Conservation (phyloP, 345 rosid species). For the Erucastrum elatum region DNA sequence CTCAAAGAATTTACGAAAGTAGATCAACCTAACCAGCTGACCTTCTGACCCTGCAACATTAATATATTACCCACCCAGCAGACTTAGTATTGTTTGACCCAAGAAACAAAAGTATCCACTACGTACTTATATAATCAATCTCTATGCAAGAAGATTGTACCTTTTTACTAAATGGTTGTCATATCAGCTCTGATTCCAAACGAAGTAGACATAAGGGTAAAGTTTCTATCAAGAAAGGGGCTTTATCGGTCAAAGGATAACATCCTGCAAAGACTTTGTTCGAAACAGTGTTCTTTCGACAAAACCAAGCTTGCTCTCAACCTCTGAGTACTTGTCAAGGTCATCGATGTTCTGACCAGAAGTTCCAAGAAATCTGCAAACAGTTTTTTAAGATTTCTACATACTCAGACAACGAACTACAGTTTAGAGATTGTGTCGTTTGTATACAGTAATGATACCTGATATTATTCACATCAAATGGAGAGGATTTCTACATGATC, state of each 20-base stretch:
- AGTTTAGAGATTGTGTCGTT: background rate
- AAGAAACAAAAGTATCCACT: background rate
- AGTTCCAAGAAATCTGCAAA: no score
- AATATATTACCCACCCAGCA: background rate
- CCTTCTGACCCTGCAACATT: constrained; percentile 71
- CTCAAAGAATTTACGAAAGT: constrained; percentile 70
- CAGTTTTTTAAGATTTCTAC: no score
- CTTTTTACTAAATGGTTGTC: constrained; percentile 43
- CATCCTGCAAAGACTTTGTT: background rate
- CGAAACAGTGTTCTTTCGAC: constrained; percentile 70
- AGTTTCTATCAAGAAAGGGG: background rate
- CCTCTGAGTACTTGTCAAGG: constrained; percentile 85
- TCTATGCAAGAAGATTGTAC: constrained; percentile 39
- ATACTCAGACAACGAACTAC: background rate
- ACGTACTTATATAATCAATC: background rate
- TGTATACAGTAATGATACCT: background rate
- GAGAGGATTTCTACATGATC: background rate
- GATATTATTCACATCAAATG: background rate
- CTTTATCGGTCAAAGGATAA: background rate
- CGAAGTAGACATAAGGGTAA: background rate
- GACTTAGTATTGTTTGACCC: constrained; percentile 9
- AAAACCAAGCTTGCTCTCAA: constrained; percentile 70
- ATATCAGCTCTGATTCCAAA: background rate
- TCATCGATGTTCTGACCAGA: constrained; percentile 86
- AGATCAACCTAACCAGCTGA: no score